A percentile compares a stretch with the other conserved stretches of the same genome.
These are phyloP conservation scores for Phaseolus lunatus DNA, from an alignment of 306 rosid species.

Conservation along the genomic window DNA sequence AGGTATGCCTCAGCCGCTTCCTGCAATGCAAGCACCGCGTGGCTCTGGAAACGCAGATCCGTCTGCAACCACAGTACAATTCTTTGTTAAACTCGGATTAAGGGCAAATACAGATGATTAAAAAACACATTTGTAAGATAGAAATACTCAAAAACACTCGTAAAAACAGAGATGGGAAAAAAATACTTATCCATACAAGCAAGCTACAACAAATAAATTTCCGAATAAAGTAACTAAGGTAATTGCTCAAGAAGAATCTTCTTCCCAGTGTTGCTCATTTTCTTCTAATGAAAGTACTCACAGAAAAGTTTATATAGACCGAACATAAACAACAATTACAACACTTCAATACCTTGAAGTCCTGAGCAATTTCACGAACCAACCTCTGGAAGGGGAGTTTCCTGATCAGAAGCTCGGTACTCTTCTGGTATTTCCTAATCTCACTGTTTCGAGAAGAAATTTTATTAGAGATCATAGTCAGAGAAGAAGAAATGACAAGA, in stretches of 20 bases:
- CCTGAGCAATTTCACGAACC: slow-evolving; percentile 96
- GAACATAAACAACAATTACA: not conserved
- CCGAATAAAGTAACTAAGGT: too few relatives aligned
- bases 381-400: slow-evolving; percentile 94
- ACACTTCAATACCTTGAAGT: slow-evolving; percentile 67
- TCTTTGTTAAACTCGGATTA: not conserved
- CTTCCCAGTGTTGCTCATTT: too few relatives aligned
- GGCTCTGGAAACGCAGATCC: slow-evolving; percentile 97
- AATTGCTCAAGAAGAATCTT: too few relatives aligned
- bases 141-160: too few relatives aligned
- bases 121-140: too few relatives aligned
- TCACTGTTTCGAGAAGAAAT: slow-evolving; percentile 55
- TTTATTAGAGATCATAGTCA: not conserved
- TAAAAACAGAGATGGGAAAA: too few relatives aligned
- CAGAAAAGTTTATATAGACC: not conserved
- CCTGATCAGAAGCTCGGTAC: slow-evolving; percentile 90
- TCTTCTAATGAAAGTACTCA: too few relatives aligned
- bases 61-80: slow-evolving; percentile 55
- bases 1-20: slow-evolving; percentile 98
- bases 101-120: too few relatives aligned
- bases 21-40: slow-evolving; percentile 89
- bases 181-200: too few relatives aligned
- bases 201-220: too few relatives aligned
- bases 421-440: slow-evolving; percentile 93
- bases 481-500: accelerated